phyloP scores from a whole-genome alignment of 139 green algal species.

The Pleodorina starrii region DNA sequence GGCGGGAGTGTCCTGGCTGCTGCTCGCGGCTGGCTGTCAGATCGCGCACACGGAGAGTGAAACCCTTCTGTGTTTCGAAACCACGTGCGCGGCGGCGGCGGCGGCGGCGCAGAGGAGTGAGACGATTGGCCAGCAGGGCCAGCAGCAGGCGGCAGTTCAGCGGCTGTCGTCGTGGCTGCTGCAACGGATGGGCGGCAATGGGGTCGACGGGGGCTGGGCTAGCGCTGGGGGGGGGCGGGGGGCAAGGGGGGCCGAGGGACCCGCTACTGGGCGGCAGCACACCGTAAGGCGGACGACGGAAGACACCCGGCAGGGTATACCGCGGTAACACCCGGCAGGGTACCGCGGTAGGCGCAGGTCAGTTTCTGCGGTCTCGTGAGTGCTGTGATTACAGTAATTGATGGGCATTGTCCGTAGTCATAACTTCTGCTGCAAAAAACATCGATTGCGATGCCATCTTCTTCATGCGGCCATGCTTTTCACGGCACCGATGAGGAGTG shows the following conservation, averaged over 20 bases:
- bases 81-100: not conserved
- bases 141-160: not conserved
- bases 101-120: no score
- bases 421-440: no score
- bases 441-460: no score
- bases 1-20: conserved; percentile 2
- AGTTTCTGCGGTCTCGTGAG: no score
- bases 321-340: no score
- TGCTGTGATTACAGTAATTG: no score
- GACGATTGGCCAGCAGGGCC: no score
- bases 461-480: no score
- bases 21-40: conserved; percentile 13
- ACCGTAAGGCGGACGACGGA: not conserved
- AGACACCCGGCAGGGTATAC: no score
- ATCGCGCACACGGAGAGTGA: conserved; percentile 22
- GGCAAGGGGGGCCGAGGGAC: not conserved
- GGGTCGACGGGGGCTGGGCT: not conserved
- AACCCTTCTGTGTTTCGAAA: not conserved
- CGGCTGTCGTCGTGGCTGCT: not conserved
- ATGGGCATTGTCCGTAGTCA: no score
- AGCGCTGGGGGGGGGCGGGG: not conserved
- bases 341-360: no score
- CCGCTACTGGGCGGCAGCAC: not conserved
- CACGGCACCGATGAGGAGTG: no score
- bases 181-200: not conserved